phyloP scores from a whole-genome alignment of 2,329 filamentous ascomycete genomes.

The Venturia effusa region DNA sequence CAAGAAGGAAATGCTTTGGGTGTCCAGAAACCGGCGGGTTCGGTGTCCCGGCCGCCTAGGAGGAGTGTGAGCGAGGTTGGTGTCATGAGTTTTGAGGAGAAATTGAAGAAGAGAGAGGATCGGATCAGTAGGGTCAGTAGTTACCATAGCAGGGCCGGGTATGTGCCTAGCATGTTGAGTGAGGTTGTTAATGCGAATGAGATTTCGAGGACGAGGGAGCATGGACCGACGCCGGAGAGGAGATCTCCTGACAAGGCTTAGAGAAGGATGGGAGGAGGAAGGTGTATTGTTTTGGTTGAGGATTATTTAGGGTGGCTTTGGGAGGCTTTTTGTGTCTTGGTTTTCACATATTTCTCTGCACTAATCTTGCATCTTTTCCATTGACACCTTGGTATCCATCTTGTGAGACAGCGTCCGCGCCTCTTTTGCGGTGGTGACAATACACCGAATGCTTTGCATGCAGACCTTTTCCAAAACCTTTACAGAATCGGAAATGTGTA shows the following conservation, averaged over 20 bases:
- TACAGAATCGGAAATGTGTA: no score
- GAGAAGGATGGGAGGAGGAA: not conserved
- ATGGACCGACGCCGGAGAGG: not conserved
- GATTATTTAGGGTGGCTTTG: no score
- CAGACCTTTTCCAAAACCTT: no score
- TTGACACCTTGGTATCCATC: no score
- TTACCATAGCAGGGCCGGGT: not conserved
- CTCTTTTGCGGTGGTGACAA: no score
- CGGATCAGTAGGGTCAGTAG: not conserved
- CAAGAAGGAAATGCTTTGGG: not conserved
- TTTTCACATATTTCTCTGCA: no score
- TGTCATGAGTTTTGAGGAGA: not conserved
- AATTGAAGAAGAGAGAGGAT: slow-evolving; percentile 1
- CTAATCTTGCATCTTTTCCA: no score
- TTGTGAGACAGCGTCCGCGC: no score
- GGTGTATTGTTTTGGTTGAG: no score
- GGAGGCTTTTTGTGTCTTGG: no score
- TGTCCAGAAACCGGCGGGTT: not conserved
- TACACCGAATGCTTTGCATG: no score
- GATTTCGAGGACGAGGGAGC: not conserved
- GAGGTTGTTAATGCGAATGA: slow-evolving; percentile 1
- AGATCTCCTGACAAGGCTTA: not conserved
- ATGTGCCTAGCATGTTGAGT: slow-evolving; percentile 8
- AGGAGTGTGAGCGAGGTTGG: not conserved
- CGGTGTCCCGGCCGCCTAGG: not conserved